These are phyloP conservation scores for Aspergillus sp. DNA, from an alignment of 2,329 filamentous ascomycete genomes.

Conservation along the genomic window DNA sequence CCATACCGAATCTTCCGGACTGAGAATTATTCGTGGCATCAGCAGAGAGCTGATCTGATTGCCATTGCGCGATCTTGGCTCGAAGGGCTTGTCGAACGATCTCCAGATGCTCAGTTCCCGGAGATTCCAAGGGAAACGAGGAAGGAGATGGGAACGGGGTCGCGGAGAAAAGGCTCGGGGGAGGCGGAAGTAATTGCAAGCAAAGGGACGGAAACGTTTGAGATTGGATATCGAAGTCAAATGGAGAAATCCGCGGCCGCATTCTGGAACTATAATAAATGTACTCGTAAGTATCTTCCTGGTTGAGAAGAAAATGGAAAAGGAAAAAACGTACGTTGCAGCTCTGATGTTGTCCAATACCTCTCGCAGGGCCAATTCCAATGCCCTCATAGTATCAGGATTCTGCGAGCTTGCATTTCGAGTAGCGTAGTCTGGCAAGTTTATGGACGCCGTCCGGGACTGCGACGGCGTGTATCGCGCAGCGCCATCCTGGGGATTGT, in stretches of 20 bases:
- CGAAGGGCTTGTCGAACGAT: slow-evolving; percentile 62
- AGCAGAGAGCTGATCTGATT: slow-evolving; percentile 37
- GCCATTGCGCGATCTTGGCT: slow-evolving; percentile 62
- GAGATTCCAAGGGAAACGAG: slow-evolving; percentile 75
- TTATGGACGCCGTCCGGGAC: slow-evolving; percentile 23
- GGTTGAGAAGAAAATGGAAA: not conserved
- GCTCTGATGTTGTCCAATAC: slow-evolving; percentile 73
- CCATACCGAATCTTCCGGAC: slow-evolving; percentile 29
- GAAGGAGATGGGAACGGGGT: slow-evolving; percentile 69
- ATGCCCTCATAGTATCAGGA: slow-evolving; percentile 74
- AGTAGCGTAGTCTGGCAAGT: slow-evolving; percentile 50
- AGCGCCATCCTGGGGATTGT: slow-evolving; percentile 37
- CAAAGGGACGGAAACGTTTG: slow-evolving; percentile 82
- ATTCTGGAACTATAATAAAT: slow-evolving; percentile 34
- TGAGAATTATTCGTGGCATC: slow-evolving; percentile 36
- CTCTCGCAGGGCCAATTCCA: slow-evolving; percentile 78
- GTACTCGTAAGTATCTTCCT: not conserved
- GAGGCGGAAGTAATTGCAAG: slow-evolving; percentile 70
- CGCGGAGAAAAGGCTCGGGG: slow-evolving; percentile 73
- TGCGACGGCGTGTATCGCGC: slow-evolving; percentile 24
- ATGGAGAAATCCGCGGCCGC: slow-evolving; percentile 42
- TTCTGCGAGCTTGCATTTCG: slow-evolving; percentile 59
- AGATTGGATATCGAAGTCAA: slow-evolving; percentile 76
- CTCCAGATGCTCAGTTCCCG: slow-evolving; percentile 65
- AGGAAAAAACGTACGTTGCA: slow-evolving; percentile 58